Evolutionary conservation across 1,284 basidiomycete species (phyloP).

Genomic region (Ceratobasidium sp.): DNA sequence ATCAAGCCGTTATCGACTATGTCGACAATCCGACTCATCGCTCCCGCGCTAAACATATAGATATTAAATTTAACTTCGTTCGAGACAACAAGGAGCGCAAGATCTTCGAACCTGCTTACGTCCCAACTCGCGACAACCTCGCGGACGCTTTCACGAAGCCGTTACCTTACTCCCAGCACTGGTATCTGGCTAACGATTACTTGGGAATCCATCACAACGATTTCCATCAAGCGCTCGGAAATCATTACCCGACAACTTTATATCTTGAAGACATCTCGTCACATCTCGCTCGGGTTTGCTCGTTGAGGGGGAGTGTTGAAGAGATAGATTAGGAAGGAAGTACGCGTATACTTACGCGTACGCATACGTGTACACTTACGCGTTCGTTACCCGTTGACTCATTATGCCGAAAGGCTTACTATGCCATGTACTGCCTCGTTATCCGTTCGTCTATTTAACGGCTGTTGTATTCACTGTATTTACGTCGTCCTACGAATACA

Average conservation of each 20-base stretch:
- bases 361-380: too few relatives aligned
- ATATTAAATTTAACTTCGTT: slow-evolving; percentile 43
- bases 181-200: slow-evolving; percentile 13
- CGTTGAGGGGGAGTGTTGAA: too few relatives aligned
- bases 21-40: slow-evolving; percentile 46
- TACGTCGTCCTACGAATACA: too few relatives aligned
- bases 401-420: too few relatives aligned
- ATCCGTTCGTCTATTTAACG: too few relatives aligned
- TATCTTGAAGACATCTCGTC: neutral
- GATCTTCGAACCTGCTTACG: slow-evolving; percentile 45
- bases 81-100: slow-evolving; percentile 49
- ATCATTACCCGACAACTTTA: neutral
- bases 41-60: slow-evolving; percentile 49
- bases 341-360: too few relatives aligned
- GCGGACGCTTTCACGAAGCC: slow-evolving; percentile 54
- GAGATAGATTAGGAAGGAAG: too few relatives aligned
- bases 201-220: neutral
- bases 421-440: too few relatives aligned
- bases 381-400: too few relatives aligned
- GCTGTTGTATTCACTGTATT: too few relatives aligned
- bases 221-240: neutral
- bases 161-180: neutral
- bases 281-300: neutral
- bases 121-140: slow-evolving; percentile 49
- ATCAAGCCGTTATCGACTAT: slow-evolving; percentile 48